Evolutionary conservation across 176 grass and related monocot species (phyloP).

Genomic region (Sorghum bicolor): DNA sequence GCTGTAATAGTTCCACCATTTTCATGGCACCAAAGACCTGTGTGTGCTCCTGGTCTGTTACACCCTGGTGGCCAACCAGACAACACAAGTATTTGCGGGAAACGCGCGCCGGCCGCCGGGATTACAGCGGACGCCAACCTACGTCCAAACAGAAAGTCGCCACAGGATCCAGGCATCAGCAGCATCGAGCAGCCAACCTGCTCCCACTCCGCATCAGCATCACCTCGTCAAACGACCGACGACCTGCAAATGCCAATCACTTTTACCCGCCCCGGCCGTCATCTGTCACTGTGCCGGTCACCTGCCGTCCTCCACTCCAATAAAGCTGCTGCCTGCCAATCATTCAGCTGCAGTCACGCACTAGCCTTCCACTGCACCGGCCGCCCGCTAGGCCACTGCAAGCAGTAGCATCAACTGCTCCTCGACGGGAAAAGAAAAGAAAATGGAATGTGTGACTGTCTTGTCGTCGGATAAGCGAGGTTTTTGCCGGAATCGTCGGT

Average conservation of each 20-base stretch:
- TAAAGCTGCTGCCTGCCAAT: neutral
- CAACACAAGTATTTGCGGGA: neutral
- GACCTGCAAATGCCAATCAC: neutral
- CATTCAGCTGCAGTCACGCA: neutral
- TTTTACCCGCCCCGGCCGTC: neutral
- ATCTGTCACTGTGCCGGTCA: neutral
- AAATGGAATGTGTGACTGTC: neutral
- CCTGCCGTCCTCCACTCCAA: neutral
- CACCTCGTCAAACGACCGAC: neutral
- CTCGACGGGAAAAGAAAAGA: neutral
- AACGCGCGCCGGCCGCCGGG: neutral
- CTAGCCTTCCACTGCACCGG: neutral
- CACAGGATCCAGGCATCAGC: neutral
- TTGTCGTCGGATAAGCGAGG: neutral
- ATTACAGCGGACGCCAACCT: neutral
- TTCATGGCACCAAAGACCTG: too few relatives aligned
- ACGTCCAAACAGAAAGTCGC: neutral
- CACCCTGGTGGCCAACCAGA: neutral
- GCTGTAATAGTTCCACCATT: too few relatives aligned
- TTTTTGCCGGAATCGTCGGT: constrained; percentile 14
- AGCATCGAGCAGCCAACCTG: constrained; percentile 13
- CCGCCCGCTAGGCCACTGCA: neutral
- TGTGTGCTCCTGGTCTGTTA: too few relatives aligned
- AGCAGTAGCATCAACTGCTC: constrained; percentile 31
- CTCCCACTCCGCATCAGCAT: constrained; percentile 12